These are phyloP conservation scores for Fremontodendron californicum DNA, from an alignment of 345 rosid genomes.

Conservation along the genomic window DNA sequence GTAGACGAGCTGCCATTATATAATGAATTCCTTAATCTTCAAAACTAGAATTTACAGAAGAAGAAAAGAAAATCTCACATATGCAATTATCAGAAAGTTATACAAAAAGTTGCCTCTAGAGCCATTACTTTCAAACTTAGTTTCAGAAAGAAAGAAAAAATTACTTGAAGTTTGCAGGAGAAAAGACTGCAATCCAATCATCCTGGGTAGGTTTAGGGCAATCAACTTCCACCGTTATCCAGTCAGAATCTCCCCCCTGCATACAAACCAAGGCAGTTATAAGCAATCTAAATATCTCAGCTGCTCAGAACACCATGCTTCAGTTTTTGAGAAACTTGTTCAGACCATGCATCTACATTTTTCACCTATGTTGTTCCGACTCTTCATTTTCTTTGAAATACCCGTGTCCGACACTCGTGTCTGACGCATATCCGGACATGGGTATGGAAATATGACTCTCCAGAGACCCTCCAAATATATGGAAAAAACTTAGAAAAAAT, in stretches of 20 bases:
- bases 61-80: background rate
- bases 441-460: no score
- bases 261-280: background rate
- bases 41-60: no score
- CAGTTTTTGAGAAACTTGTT: background rate
- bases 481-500: no score
- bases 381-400: no score
- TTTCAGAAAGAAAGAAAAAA: background rate
- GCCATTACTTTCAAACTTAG: background rate
- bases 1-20: no score
- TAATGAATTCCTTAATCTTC: no score
- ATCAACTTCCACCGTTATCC: conserved; percentile 1
- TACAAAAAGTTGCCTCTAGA: no score
- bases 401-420: no score
- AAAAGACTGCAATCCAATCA: conserved; percentile 20
- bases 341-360: background rate
- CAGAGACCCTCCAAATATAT: no score
- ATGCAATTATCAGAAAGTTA: background rate
- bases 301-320: background rate
- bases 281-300: background rate
- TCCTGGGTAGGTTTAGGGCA: conserved; percentile 1
- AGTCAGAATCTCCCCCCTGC: conserved; percentile 7
- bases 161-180: conserved; percentile 15
- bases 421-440: background rate
- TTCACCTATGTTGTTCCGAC: no score